These are phyloP conservation scores for Hibiscus tridactylites DNA, from an alignment of 345 rosid genomes.

Conservation along the genomic window DNA sequence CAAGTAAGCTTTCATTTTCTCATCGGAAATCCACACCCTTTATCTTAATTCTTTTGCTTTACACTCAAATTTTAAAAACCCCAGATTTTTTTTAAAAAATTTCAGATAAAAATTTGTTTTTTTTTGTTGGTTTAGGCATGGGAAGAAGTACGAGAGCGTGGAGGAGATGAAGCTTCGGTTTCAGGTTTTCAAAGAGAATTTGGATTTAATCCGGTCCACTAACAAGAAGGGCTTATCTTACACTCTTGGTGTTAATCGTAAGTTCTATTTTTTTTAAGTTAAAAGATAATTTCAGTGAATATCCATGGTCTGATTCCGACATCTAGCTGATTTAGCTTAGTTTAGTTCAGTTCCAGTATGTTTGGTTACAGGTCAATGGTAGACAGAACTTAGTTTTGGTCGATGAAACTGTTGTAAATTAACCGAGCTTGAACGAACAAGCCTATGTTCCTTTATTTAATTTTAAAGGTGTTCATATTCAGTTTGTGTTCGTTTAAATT, in stretches of 20 bases:
- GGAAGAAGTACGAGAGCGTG: conserved; percentile 53
- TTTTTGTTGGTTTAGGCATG: conserved; percentile 34
- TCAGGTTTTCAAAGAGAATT: conserved; percentile 55
- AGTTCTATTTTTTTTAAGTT: conserved; percentile 3
- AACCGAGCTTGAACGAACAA: too few relatives aligned
- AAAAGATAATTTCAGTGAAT: too few relatives aligned
- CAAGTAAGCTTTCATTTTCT: conserved; percentile 28
- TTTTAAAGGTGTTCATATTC: too few relatives aligned
- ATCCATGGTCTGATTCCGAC: background rate
- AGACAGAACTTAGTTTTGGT: background rate
- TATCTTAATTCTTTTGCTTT: background rate
- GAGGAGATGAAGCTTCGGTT: conserved; percentile 74
- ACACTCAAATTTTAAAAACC: background rate
- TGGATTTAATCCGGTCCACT: conserved; percentile 74
- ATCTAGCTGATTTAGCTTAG: background rate
- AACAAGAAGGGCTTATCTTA: conserved; percentile 54
- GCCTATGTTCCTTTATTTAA: too few relatives aligned
- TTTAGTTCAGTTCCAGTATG: background rate
- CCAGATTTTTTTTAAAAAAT: background rate
- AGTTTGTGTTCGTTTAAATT: too few relatives aligned
- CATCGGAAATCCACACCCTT: background rate
- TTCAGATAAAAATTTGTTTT: background rate
- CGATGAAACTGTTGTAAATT: background rate
- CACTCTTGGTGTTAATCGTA: conserved; percentile 69
- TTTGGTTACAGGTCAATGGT: background rate